phyloP scores from a whole-genome alignment of 345 rosid species.

The Euphorbia peplus region DNA sequence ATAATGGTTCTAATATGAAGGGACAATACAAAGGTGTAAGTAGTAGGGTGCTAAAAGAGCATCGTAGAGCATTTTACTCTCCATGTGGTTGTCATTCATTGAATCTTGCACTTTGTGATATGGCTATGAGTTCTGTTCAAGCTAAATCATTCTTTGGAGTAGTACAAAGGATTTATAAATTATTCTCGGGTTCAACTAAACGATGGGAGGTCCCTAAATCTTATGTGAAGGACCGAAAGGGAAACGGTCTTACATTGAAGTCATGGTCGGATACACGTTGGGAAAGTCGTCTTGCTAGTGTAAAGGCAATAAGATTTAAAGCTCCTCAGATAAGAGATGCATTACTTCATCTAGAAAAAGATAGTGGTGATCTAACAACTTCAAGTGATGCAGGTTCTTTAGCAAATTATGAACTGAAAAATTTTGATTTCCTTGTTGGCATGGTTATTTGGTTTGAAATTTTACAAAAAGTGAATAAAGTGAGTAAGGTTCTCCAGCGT shows the following conservation, averaged over 20 bases:
- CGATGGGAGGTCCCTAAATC: neutral
- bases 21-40: conserved; percentile 2
- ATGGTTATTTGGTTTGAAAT: neutral
- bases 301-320: neutral
- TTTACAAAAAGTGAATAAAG: neutral
- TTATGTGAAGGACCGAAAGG: neutral
- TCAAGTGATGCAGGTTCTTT: neutral
- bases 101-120: neutral
- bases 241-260: neutral
- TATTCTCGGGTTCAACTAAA: neutral
- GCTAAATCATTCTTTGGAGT: neutral
- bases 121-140: neutral
- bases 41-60: neutral
- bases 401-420: neutral
- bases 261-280: neutral
- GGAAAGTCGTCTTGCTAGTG: neutral
- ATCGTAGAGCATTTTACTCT: neutral
- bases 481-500: neutral
- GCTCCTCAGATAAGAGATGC: neutral
- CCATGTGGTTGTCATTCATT: neutral
- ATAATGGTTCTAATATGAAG: neutral
- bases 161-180: neutral
- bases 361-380: neutral
- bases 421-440: neutral
- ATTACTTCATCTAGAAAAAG: neutral